Evolutionary conservation across 139 green algal genomes (phyloP).

Genomic region (Zygnema cylindricum): DNA sequence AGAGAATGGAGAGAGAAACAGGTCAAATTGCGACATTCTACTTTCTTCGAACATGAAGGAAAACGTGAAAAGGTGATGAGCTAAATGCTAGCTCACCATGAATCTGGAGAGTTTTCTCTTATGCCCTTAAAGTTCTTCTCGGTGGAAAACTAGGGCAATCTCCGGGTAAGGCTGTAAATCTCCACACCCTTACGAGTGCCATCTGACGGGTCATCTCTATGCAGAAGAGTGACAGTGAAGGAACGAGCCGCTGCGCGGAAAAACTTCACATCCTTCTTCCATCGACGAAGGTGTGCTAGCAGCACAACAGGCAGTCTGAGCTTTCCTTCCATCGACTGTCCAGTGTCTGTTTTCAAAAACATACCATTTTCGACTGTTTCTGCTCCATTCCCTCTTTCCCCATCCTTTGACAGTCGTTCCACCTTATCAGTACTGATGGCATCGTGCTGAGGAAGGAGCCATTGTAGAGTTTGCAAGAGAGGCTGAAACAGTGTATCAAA

Average conservation of each 20-base stretch:
- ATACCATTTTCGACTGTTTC: neutral
- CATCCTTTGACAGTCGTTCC: neutral
- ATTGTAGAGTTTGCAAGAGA: constrained; percentile 38
- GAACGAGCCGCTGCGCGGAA: constrained; percentile 35
- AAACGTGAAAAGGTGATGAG: too few relatives aligned
- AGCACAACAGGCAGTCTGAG: constrained; percentile 19
- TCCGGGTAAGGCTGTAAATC: neutral
- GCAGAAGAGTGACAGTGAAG: constrained; percentile 49
- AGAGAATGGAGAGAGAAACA: too few relatives aligned
- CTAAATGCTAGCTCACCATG: too few relatives aligned
- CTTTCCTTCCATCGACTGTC: neutral
- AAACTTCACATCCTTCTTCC: constrained; percentile 56
- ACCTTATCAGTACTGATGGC: neutral
- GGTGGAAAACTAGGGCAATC: too few relatives aligned
- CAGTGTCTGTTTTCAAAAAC: neutral
- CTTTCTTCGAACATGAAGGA: too few relatives aligned
- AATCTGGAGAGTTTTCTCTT: too few relatives aligned
- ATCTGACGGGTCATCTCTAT: constrained; percentile 21
- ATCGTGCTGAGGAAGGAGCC: constrained; percentile 3
- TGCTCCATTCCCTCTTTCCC: neutral
- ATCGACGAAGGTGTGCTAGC: constrained; percentile 46
- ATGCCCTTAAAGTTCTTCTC: too few relatives aligned
- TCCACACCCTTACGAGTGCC: constrained; percentile 12
- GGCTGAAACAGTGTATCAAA: constrained; percentile 53
- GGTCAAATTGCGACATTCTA: too few relatives aligned